Conservation (phyloP, 2,329 filamentous ascomycete genomes). For the Xylaria arbuscula region DNA sequence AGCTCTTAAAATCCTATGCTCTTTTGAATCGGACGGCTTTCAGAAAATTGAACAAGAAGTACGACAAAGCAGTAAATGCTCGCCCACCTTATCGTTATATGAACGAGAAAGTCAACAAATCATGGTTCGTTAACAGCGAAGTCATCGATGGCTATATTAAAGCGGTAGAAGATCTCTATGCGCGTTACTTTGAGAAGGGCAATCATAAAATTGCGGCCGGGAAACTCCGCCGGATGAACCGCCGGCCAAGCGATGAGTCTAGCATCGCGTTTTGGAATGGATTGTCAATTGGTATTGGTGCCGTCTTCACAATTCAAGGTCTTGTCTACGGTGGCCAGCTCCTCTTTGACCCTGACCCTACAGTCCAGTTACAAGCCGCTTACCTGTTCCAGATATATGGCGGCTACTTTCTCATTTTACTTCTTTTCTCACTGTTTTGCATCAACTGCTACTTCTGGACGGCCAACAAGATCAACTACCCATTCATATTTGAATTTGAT, state of each 20-base stretch:
- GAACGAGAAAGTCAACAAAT: conserved; percentile 88
- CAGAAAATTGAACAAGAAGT: conserved; percentile 98
- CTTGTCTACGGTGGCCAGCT: conserved; percentile 69
- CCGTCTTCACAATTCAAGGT: conserved; percentile 74
- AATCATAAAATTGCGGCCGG: conserved; percentile 91
- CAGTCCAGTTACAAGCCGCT: conserved; percentile 64
- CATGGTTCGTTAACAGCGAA: conserved; percentile 92
- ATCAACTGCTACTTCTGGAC: conserved; percentile 87
- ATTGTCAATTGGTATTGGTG: conserved; percentile 74
- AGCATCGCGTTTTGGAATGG: conserved; percentile 70
- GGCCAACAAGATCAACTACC: conserved; percentile 89
- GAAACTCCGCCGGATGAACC: conserved; percentile 81
- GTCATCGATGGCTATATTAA: conserved; percentile 83
- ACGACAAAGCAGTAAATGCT: conserved; percentile 88
- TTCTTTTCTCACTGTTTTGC: conserved; percentile 86
- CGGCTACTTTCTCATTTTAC: conserved; percentile 87
- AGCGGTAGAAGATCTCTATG: conserved; percentile 89
- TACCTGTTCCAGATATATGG: conserved; percentile 90
- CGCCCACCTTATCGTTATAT: conserved; percentile 83
- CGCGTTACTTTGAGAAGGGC: conserved; percentile 91
- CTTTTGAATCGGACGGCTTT: conserved; percentile 92
- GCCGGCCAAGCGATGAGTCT: conserved; percentile 66
- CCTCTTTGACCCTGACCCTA: conserved; percentile 60
- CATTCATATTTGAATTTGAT: conserved; percentile 97
- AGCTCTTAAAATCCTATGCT: conserved; percentile 91